Evolutionary conservation across 1,284 basidiomycete genomes (phyloP), one percentile per base, ranked within the genome.

Genomic region (Neonothopanus nambi): DNA sequence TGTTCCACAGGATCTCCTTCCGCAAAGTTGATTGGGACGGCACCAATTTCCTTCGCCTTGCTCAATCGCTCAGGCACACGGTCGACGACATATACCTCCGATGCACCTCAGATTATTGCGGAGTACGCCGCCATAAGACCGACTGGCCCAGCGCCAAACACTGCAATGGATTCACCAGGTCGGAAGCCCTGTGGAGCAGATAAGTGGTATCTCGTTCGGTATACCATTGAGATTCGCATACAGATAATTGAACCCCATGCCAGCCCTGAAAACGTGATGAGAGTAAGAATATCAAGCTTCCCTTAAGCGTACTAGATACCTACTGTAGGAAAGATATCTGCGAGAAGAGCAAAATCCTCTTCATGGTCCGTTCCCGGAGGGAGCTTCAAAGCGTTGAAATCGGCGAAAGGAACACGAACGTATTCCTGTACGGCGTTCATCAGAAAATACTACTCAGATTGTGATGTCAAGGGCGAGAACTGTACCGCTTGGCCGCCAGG

Each of bases 91-190:
- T 80, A 81, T 3, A 81, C 75, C 21, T 75, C 71, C 0, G 77
- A 71, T 1, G 79, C 78, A 24, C 80, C 79, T 33, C 78, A 73
- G 1, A 81, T 63, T 7, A 72, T 58, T 2, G 79, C 79, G 28
- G 76, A 79, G 60, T 82, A 82, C 0, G 78, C 80, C 5, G 79
- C 79, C 78, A 81, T 80, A 39, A 80, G 71, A 1, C 72, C 72
- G 9, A 74, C 73, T 3, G 77, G 78, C 11, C 78, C 78, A 3
- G 76, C 79, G 13, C 79, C 79, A 53, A 80, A 81, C 18, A 82
- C 73, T 1, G 67, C 79, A 42, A 82, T 58, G 8, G 74, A 79
- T 64, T 81, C 79, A 21, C 79, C 79, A 2, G 78, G 75, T 40
- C 70, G 70, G 66, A 80, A 80, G 2, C 78, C 77, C 74, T 73